Evolutionary conservation across 495 filamentous ascomycete genomes (phyloP).

Genomic region (Xylona heveae): DNA sequence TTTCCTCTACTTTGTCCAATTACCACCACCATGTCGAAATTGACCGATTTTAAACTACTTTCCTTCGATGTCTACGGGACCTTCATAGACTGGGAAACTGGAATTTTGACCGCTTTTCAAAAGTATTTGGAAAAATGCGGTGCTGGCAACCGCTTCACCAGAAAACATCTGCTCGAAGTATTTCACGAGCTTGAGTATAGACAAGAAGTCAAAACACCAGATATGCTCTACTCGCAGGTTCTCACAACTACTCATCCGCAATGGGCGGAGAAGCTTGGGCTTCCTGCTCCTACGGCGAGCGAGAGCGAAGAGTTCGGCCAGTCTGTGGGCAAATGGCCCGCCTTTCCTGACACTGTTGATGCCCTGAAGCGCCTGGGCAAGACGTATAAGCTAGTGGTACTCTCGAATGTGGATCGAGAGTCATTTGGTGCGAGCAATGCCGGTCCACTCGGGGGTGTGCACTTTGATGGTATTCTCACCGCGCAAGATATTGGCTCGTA

Average conservation of each 20-base stretch:
- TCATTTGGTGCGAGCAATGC: conserved; percentile 34
- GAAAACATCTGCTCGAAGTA: conserved; percentile 7
- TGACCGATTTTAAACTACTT: conserved; percentile 28
- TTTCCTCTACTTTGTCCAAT: too few species aligned
- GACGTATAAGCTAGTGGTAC: conserved; percentile 44
- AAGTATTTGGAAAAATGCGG: conserved; percentile 7
- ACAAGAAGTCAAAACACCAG: conserved; percentile 27
- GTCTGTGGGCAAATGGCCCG: conserved; percentile 35
- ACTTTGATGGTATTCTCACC: conserved; percentile 50
- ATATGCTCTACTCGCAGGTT: conserved; percentile 33
- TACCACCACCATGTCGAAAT: conserved; percentile 18
- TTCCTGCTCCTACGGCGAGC: conserved; percentile 15
- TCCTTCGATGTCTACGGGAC: conserved; percentile 73
- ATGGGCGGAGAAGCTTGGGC: conserved; percentile 21
- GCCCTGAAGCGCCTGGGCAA: conserved; percentile 31
- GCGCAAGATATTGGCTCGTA: conserved; percentile 58
- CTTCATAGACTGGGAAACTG: conserved; percentile 52
- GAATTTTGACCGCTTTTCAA: conserved; percentile 14
- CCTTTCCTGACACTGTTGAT: conserved; percentile 42
- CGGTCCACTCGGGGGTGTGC: conserved; percentile 23
- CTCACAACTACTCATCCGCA: conserved; percentile 26
- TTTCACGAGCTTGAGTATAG: conserved; percentile 22
- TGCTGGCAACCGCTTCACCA: not conserved
- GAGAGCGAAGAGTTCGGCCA: conserved; percentile 24
- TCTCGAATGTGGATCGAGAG: conserved; percentile 48